These are phyloP conservation scores for Verbascum thapsus DNA, from an alignment of 257 asterid genomes.

Conservation along the genomic window DNA sequence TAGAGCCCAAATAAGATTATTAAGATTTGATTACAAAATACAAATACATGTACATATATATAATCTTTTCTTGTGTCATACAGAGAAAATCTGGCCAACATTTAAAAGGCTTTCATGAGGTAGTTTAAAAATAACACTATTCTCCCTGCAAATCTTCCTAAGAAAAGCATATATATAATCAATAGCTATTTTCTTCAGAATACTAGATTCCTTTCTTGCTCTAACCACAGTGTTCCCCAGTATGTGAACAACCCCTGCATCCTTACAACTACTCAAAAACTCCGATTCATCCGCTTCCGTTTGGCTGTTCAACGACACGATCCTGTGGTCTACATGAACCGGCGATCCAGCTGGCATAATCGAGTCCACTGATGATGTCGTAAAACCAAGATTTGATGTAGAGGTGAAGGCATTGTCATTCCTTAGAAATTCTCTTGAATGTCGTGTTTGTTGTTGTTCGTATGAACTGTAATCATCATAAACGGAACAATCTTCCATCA, in stretches of 20 bases:
- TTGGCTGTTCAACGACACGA: slow-evolving; percentile 45
- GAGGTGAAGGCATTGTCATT: slow-evolving; percentile 33
- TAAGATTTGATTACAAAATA: too few relatives aligned
- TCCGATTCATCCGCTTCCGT: slow-evolving; percentile 64
- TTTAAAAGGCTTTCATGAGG: slow-evolving; percentile 92
- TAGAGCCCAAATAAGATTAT: too few relatives aligned
- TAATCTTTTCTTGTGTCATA: slow-evolving; percentile 49
- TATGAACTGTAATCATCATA: slow-evolving; percentile 64
- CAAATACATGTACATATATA: too few relatives aligned
- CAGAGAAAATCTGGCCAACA: slow-evolving; percentile 64
- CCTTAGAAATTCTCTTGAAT: slow-evolving; percentile 43
- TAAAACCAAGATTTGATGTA: slow-evolving; percentile 36
- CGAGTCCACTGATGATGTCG: slow-evolving; percentile 53
- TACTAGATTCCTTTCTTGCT: slow-evolving; percentile 71
- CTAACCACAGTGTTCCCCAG: slow-evolving; percentile 76
- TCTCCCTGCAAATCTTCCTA: slow-evolving; percentile 86
- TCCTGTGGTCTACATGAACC: slow-evolving; percentile 32
- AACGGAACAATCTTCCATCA: slow-evolving; percentile 86
- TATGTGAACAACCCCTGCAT: slow-evolving; percentile 79
- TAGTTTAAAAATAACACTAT: slow-evolving; percentile 73
- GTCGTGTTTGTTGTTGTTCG: slow-evolving; percentile 66
- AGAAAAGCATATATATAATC: slow-evolving; percentile 84
- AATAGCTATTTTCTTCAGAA: slow-evolving; percentile 63
- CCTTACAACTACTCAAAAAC: slow-evolving; percentile 63
- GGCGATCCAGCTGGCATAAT: slow-evolving; percentile 57